Evolutionary conservation across 306 rosid genomes (phyloP).

Genomic region (Gynostemma pentaphyllum): DNA sequence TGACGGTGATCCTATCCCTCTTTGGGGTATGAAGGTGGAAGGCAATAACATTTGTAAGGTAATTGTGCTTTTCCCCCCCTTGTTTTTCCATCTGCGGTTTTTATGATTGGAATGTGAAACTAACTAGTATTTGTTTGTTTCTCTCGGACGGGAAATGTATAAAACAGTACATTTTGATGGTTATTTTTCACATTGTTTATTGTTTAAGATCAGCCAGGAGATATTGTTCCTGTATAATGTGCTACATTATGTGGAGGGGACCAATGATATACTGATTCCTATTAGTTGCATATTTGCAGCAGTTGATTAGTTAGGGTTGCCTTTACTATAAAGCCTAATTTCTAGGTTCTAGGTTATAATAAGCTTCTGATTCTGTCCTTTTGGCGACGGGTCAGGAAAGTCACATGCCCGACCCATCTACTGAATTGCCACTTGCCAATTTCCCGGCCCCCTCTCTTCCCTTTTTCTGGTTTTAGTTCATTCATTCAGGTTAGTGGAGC

Average conservation of each 20-base stretch:
- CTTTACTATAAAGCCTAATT: conserved; percentile 5
- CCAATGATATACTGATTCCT: not conserved
- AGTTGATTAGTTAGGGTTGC: not conserved
- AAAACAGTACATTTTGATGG: not conserved
- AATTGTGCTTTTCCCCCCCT: too few species aligned
- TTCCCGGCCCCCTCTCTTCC: too few species aligned
- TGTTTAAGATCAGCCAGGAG: not conserved
- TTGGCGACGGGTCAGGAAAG: not conserved
- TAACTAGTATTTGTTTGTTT: too few species aligned
- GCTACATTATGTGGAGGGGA: conserved; percentile 1
- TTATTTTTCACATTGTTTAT: not conserved
- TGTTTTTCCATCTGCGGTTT: too few species aligned
- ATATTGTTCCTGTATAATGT: conserved; percentile 1
- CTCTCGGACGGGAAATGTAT: not conserved
- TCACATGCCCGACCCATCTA: too few species aligned
- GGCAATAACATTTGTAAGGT: not conserved
- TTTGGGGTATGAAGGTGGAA: not conserved
- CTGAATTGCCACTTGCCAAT: conserved; percentile 7
- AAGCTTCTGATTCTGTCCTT: conserved; percentile 9
- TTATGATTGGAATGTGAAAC: too few species aligned
- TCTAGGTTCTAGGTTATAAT: not conserved
- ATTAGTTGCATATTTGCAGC: not conserved
- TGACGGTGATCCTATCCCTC: conserved; percentile 1
- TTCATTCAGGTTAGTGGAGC: conserved; percentile 1
- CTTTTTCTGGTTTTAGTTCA: not conserved